Evolutionary conservation across 179 eudicot genomes (phyloP), one percentile per base, ranked within the genome.

Genomic region (Vitellaria paradoxa): DNA sequence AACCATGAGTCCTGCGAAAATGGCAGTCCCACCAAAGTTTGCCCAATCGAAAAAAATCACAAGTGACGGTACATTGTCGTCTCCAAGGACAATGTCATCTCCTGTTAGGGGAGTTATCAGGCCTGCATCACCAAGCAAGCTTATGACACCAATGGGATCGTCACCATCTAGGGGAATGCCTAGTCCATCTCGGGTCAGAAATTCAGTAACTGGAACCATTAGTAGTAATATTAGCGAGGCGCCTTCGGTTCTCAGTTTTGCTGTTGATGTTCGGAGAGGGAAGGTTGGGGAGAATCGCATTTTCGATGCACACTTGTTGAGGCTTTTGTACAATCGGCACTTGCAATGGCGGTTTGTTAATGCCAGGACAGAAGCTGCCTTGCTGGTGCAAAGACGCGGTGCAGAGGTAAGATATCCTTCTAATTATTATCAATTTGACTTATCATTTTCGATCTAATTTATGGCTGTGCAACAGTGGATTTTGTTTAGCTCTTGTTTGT

Each of bases 341-440:
- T 77, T 96, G 87, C 99, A 96, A 78, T 96, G 99, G 99, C 93
- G 99, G 81, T 93, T 91, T 87, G 96, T 93, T 70, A 96, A 93
- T 88, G 99, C 99, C 76, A 90, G 92, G 80, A 81, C 91, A 21
- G 92, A 96, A 83, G 88, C 89, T 76, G 85, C 90, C 78, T 87
- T 91, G 92, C 76, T 83, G 74, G 86, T 87, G 71, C 98, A 96
- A 91, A 92, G 84, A 85, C 89, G 80, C 64, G 86, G 83, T 78
- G 93, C 91, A 9, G 93, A 96, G 96, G 99, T 96, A 87, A 63
- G 83, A 57, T 42, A 13, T 71, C 23, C 37, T 74, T 74, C 56
- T 37, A 10, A 26, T 12, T 64, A 13, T 18, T 23, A 62, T 21
- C 8, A 20, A 12, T 61, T 53, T 23, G 13, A 37, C 45, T 45